Conservation (phyloP, 2,329 filamentous ascomycete species). For the Neofusicoccum laricinum region DNA sequence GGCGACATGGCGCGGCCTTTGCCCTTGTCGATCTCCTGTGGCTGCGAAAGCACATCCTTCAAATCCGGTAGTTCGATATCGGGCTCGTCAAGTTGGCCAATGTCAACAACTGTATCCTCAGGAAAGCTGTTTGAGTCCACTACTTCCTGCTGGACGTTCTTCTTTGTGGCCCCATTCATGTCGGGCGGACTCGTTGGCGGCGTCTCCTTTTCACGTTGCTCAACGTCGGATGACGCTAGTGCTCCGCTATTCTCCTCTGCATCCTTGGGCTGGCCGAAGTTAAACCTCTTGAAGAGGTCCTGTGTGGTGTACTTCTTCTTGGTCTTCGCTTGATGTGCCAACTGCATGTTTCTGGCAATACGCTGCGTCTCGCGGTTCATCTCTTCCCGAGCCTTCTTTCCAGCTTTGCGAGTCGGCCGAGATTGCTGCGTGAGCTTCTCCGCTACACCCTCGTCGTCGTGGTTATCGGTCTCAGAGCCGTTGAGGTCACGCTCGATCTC, state of each 20-base stretch:
- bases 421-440: slow-evolving; percentile 61
- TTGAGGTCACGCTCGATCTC: slow-evolving; percentile 37
- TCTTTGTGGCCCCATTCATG: slow-evolving; percentile 18
- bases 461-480: slow-evolving; percentile 35
- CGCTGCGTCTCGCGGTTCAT: slow-evolving; percentile 90
- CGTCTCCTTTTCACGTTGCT: slow-evolving; percentile 36
- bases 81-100: slow-evolving; percentile 8
- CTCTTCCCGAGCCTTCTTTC: slow-evolving; percentile 91
- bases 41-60: slow-evolving; percentile 28
- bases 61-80: slow-evolving; percentile 27
- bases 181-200: slow-evolving; percentile 46
- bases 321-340: slow-evolving; percentile 80
- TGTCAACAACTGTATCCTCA: slow-evolving; percentile 9
- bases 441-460: slow-evolving; percentile 55
- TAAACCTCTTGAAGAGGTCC: slow-evolving; percentile 80
- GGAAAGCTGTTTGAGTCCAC: background rate
- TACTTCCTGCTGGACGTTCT: background rate
- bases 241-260: slow-evolving; percentile 23
- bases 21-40: slow-evolving; percentile 51
- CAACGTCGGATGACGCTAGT: slow-evolving; percentile 62
- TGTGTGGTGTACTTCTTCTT: slow-evolving; percentile 87
- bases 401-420: slow-evolving; percentile 76
- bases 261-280: slow-evolving; percentile 54
- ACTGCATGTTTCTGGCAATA: slow-evolving; percentile 83
- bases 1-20: slow-evolving; percentile 54